Conservation (phyloP, 2,329 filamentous ascomycete genomes). For the Aspergillus transmontanensis region DNA sequence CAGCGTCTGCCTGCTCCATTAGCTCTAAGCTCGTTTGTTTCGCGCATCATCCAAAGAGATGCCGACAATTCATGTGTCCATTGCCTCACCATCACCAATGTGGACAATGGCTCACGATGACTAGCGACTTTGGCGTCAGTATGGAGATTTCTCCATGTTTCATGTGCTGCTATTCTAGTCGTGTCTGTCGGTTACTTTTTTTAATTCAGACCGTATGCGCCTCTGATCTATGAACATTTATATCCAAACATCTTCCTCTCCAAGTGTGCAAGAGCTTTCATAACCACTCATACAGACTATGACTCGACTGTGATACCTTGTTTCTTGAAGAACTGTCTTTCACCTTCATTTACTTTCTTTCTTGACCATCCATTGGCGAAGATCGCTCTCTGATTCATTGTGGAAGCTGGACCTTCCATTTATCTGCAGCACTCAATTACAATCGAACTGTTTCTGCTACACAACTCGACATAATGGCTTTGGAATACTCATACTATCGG, state of each 20-base stretch:
- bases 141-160: slow-evolving; percentile 44
- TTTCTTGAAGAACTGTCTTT: slow-evolving; percentile 21
- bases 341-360: slow-evolving; percentile 20
- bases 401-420: slow-evolving; percentile 30
- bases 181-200: slow-evolving; percentile 29
- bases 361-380: slow-evolving; percentile 15
- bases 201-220: slow-evolving; percentile 27
- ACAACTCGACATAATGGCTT: slow-evolving; percentile 39
- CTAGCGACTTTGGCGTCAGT: slow-evolving; percentile 31
- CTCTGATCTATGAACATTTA: slow-evolving; percentile 38
- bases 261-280: slow-evolving; percentile 17
- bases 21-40: slow-evolving; percentile 27
- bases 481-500: slow-evolving; percentile 45
- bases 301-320: slow-evolving; percentile 23
- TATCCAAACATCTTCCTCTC: slow-evolving; percentile 37
- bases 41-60: slow-evolving; percentile 21
- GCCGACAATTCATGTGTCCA: slow-evolving; percentile 12
- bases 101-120: slow-evolving; percentile 27
- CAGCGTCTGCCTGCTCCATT: slow-evolving; percentile 23
- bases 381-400: slow-evolving; percentile 18
- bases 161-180: slow-evolving; percentile 37
- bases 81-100: slow-evolving; percentile 23
- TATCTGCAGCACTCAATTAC: slow-evolving; percentile 7
- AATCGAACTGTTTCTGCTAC: background rate
- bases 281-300: slow-evolving; percentile 22